phyloP scores from a whole-genome alignment of 1,284 basidiomycete species.

The Polyporus tsugae region DNA sequence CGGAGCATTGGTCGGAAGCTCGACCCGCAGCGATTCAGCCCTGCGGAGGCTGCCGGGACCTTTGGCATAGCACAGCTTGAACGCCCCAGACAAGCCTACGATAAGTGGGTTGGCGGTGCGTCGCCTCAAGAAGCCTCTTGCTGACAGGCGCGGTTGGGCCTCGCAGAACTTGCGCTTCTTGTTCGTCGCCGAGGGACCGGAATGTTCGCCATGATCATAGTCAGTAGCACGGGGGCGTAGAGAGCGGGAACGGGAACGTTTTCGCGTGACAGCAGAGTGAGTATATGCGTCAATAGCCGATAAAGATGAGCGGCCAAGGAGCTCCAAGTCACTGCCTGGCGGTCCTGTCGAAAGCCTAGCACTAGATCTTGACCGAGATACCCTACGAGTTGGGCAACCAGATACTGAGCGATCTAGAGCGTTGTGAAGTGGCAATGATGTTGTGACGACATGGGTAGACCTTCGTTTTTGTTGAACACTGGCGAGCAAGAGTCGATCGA shows the following conservation, averaged over 20 bases:
- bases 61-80: conserved; percentile 28
- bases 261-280: not conserved
- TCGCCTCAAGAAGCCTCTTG: not conserved
- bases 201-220: not conserved
- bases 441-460: not conserved
- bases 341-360: too few species aligned
- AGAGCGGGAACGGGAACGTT: conserved; percentile 3
- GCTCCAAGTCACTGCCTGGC: not conserved
- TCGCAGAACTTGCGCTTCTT: conserved; percentile 17
- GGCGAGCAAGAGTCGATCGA: conserved; percentile 21
- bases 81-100: conserved; percentile 23
- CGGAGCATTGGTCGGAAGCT: not conserved
- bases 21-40: conserved; percentile 33
- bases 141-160: not conserved
- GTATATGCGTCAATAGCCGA: not conserved
- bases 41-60: conserved; percentile 33
- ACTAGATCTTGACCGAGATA: not conserved
- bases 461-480: conserved; percentile 8
- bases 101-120: not conserved
- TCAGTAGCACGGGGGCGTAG: not conserved
- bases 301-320: not conserved
- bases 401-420: not conserved
- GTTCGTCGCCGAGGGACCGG: not conserved
- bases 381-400: not conserved
- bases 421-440: too few species aligned